These are phyloP conservation scores for Lycium ferocissimum DNA, from an alignment of 257 asterid species.

Conservation along the genomic window DNA sequence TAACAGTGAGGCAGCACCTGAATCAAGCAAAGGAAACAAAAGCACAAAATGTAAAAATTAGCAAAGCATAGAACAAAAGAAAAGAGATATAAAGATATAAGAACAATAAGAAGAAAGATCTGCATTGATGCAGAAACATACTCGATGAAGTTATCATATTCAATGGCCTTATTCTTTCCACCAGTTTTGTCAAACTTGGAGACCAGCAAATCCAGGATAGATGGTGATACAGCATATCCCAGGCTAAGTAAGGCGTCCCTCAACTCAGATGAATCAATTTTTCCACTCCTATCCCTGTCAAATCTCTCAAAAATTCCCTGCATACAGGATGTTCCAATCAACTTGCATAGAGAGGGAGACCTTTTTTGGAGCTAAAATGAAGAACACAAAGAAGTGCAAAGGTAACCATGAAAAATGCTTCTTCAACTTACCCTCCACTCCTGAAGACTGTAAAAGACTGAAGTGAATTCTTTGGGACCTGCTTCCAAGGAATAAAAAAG, in stretches of 20 bases:
- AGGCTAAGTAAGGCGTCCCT: slow-evolving; percentile 88
- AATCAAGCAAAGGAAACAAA: slow-evolving; percentile 26
- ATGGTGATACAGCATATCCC: slow-evolving; percentile 84
- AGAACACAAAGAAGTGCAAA: not conserved
- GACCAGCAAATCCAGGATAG: slow-evolving; percentile 77
- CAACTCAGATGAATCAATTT: slow-evolving; percentile 76
- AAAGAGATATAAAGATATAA: too few species aligned
- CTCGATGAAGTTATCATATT: slow-evolving; percentile 97
- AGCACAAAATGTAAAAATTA: not conserved
- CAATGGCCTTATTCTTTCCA: slow-evolving; percentile 81
- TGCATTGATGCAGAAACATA: slow-evolving; percentile 44
- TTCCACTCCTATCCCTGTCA: slow-evolving; percentile 92
- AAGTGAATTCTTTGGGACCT: slow-evolving; percentile 96
- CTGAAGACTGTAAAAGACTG: slow-evolving; percentile 91
- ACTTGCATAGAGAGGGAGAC: not conserved
- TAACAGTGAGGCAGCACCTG: slow-evolving; percentile 99
- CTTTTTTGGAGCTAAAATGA: not conserved
- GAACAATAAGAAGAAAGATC: not conserved
- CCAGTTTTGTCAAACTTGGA: slow-evolving; percentile 93
- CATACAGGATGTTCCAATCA: slow-evolving; percentile 32
- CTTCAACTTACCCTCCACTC: slow-evolving; percentile 86
- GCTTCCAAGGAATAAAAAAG: slow-evolving; percentile 32
- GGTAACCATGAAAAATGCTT: not conserved
- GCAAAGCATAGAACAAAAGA: slow-evolving; percentile 26
- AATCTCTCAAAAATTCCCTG: slow-evolving; percentile 88